phyloP scores from a whole-genome alignment of 2,329 filamentous ascomycete genomes.

The Nothophoma quercina region DNA sequence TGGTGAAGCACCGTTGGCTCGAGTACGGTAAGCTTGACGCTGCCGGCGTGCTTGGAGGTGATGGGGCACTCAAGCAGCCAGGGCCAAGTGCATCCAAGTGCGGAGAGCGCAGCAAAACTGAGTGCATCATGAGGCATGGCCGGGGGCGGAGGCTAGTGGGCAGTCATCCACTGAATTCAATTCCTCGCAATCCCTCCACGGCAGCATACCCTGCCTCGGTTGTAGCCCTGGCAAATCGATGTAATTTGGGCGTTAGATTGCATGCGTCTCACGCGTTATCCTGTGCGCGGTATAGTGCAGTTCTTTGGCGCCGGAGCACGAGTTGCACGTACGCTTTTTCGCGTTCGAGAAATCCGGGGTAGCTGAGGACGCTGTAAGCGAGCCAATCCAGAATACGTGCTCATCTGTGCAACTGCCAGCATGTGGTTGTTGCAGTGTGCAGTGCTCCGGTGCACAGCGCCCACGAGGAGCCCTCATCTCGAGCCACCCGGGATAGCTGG shows the following conservation, averaged over 20 bases:
- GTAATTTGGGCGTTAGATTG: constrained; percentile 37
- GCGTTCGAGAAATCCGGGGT: constrained; percentile 43
- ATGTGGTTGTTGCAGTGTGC: constrained; percentile 16
- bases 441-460: constrained; percentile 14
- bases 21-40: constrained; percentile 13
- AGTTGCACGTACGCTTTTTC: constrained; percentile 28
- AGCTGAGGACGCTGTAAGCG: constrained; percentile 25
- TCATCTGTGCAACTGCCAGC: constrained; percentile 13
- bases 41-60: not conserved
- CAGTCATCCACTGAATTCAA: constrained; percentile 6
- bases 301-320: constrained; percentile 30
- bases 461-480: constrained; percentile 25
- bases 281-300: constrained; percentile 20
- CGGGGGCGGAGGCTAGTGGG: constrained; percentile 20
- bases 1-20: constrained; percentile 17
- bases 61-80: constrained; percentile 17
- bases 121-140: constrained; percentile 25
- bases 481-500: constrained; percentile 24
- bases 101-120: constrained; percentile 25
- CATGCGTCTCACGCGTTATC: constrained; percentile 28
- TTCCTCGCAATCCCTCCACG: no score
- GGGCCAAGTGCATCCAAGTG: constrained; percentile 11
- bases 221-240: constrained; percentile 17
- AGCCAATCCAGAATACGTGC: constrained; percentile 37
- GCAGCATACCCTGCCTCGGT: constrained; percentile 28